Evolutionary conservation across 768 basidiomycete genomes (phyloP).

Genomic region (Pleurotus tuber-regium): DNA sequence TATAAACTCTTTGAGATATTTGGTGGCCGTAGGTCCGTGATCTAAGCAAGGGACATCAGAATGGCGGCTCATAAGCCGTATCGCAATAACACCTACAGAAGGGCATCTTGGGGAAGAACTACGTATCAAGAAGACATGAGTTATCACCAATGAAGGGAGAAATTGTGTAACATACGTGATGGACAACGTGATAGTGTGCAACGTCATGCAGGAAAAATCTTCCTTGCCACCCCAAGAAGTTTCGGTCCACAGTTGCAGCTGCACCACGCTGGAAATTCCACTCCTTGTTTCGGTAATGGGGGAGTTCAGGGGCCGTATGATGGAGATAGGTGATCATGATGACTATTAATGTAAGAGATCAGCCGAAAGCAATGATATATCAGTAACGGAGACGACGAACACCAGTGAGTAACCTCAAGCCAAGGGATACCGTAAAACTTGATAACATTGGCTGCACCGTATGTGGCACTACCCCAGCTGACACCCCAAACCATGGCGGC

Average conservation of each 20-base stretch:
- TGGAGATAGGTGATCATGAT: slow-evolving; percentile 44
- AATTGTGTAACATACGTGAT: slow-evolving; percentile 26
- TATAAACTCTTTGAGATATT: slow-evolving; percentile 32
- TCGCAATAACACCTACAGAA: slow-evolving; percentile 31
- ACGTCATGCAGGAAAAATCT: slow-evolving; percentile 50
- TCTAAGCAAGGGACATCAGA: slow-evolving; percentile 20
- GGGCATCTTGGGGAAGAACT: slow-evolving; percentile 40
- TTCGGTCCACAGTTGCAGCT: slow-evolving; percentile 44
- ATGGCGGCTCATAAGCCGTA: background rate
- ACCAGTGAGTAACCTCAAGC: slow-evolving; percentile 56
- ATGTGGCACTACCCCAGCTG: slow-evolving; percentile 30
- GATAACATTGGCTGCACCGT: slow-evolving; percentile 37
- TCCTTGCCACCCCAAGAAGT: slow-evolving; percentile 48
- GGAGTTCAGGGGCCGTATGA: slow-evolving; percentile 42
- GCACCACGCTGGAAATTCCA: slow-evolving; percentile 51
- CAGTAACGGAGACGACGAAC: slow-evolving; percentile 28
- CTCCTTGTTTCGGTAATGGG: slow-evolving; percentile 41
- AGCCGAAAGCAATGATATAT: background rate
- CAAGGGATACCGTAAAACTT: slow-evolving; percentile 55
- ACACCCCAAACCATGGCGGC: slow-evolving; percentile 43
- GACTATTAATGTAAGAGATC: slow-evolving; percentile 24
- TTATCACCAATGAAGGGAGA: background rate
- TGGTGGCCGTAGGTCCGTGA: slow-evolving; percentile 36
- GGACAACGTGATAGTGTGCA: slow-evolving; percentile 43
- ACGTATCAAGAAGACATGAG: slow-evolving; percentile 13